Evolutionary conservation across 805 yeast species (phyloP), one percentile per base, ranked within the genome.

Genomic region (Saccharomyces mikatae): DNA sequence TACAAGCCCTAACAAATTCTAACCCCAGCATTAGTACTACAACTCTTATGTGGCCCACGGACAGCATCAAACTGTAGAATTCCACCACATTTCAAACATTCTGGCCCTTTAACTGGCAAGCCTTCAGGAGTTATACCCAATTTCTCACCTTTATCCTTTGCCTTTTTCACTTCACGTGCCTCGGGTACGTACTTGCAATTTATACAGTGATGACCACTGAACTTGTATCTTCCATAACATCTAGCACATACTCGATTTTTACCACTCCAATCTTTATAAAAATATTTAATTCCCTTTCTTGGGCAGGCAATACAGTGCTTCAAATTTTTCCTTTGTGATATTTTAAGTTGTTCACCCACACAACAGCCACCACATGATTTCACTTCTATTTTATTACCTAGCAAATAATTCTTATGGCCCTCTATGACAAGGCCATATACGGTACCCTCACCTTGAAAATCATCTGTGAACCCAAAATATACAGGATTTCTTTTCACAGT

Each of bases 241-340:
- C 65, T 59, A 3, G 63, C 62, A 50, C 68, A 64, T 9, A 63
- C 52, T 28, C 61, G 56, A 36, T 56, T 56, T 14, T 56, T 58
- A 4, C 68, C 68, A 17, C 64, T 55, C 67, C 67, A 63, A 52
- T 63, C 67, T 28, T 57, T 59, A 50, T 64, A 64, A 48, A 59
- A 63, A 46, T 62, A 59, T 41, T 61, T 56, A 0, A 59, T 60
- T 22, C 68, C 67, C 24, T 59, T 58, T 13, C 59, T 56, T 3
- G 62, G 58, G 31, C 68, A 64, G 2, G 67, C 67, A 41, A 58
- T 53, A 51, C 68, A 64, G 29, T 58, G 58, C 24, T 63, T 62
- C 14, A 61, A 48, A 48, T 54, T 54, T 36, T 59, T 62, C 9
- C 60, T 56, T 5, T 54, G 53, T 1, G 59, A 54, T 29, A 58